Percentiles rank a stretch among this genome's conserved stretches.
Evolutionary conservation across 108 stramenopile species (phyloP).

Genomic region (Nitzschia putrida): DNA sequence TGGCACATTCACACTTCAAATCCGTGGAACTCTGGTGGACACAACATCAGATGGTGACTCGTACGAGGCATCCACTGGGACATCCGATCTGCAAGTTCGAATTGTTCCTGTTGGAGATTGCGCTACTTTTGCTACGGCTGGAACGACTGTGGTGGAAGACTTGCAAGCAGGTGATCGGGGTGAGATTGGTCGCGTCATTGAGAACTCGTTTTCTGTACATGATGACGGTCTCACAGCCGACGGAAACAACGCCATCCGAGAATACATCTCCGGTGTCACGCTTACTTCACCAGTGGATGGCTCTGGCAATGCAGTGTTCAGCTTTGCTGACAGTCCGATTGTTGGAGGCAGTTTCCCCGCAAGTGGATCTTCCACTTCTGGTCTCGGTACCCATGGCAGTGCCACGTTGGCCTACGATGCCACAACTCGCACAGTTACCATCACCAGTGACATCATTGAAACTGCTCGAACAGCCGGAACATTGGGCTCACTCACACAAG

Average conservation of each 20-base stretch:
- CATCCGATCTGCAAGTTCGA: neutral
- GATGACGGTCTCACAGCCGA: neutral
- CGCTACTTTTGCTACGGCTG: neutral
- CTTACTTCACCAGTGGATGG: neutral
- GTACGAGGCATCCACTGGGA: neutral
- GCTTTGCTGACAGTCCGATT: neutral
- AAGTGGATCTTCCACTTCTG: neutral
- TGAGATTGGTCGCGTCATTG: neutral
- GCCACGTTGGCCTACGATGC: neutral
- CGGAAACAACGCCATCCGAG: neutral
- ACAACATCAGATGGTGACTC: conserved; percentile 16
- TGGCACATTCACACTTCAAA: neutral
- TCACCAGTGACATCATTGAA: conserved; percentile 7
- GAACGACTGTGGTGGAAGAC: neutral
- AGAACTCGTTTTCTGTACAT: neutral
- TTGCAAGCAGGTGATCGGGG: neutral
- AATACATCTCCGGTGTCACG: neutral
- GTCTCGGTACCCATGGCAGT: conserved; percentile 1
- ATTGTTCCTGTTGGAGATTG: conserved; percentile 11
- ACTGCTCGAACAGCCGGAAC: neutral
- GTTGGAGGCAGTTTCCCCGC: neutral
- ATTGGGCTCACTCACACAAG: neutral
- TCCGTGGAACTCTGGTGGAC: conserved; percentile 6
- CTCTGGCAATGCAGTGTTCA: neutral
- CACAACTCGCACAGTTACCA: neutral